Percentiles rank a stretch among this genome's conserved stretches.
phyloP scores from a whole-genome alignment of 2,329 filamentous ascomycete genomes.

The Alternaria tenuissima region DNA sequence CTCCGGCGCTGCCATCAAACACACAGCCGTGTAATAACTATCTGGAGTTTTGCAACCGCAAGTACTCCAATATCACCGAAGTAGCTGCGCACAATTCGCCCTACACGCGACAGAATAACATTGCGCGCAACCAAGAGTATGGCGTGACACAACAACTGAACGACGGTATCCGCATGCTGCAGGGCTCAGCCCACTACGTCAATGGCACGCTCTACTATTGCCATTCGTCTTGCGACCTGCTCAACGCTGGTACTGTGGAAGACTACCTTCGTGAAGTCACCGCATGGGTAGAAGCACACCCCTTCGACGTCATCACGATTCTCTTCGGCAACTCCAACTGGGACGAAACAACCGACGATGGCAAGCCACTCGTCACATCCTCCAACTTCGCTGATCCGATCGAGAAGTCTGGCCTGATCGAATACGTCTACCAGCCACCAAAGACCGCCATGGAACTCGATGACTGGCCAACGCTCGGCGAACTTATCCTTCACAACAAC shows the following conservation, averaged over 20 bases:
- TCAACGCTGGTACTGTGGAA: slow-evolving; percentile 82
- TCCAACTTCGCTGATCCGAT: slow-evolving; percentile 73
- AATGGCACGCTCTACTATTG: slow-evolving; percentile 78
- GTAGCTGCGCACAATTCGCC: slow-evolving; percentile 53
- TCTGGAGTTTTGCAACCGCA: slow-evolving; percentile 50
- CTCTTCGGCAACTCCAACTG: slow-evolving; percentile 79
- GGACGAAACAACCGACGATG: slow-evolving; percentile 33
- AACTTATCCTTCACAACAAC: slow-evolving; percentile 56
- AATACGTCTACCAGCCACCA: slow-evolving; percentile 78
- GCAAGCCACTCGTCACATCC: slow-evolving; percentile 65
- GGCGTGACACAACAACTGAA: slow-evolving; percentile 50
- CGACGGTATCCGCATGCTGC: slow-evolving; percentile 57
- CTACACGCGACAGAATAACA: slow-evolving; percentile 46
- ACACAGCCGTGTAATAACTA: slow-evolving; percentile 55
- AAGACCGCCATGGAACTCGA: slow-evolving; percentile 76
- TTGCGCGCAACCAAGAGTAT: slow-evolving; percentile 49
- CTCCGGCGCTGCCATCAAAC: slow-evolving; percentile 45
- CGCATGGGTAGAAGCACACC: slow-evolving; percentile 77
- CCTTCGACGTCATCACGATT: slow-evolving; percentile 89
- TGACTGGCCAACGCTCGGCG: slow-evolving; percentile 86
- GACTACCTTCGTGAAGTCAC: slow-evolving; percentile 75
- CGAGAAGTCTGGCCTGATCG: slow-evolving; percentile 73
- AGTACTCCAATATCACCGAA: slow-evolving; percentile 54
- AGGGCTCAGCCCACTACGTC: slow-evolving; percentile 66
- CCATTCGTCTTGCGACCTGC: slow-evolving; percentile 83